Evolutionary conservation across 148 eudicot species (phyloP), one percentile per base, ranked within the genome.

Genomic region (Arbutus unedo): DNA sequence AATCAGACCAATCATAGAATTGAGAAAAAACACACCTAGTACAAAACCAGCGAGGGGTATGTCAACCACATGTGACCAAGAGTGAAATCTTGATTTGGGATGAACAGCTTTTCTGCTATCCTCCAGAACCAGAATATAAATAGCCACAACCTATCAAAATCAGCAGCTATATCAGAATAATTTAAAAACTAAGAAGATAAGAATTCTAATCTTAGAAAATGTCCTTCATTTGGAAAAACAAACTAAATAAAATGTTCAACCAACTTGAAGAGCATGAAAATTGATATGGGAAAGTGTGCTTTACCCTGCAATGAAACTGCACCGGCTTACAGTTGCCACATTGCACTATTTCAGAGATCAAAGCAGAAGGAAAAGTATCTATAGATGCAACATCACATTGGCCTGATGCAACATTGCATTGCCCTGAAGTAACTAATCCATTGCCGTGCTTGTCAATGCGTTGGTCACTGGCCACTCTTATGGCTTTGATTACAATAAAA

Each of bases 21-120:
- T 6, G 60, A 4, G 43, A 43, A 78, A 64, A 54, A 38, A 80
- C 91, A 51, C 89, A 96, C 99, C 99, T 70, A 96, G 4, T 83
- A 96, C 77, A 85, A 96, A 92, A 57, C 95, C 94, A 78, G 98
- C 97, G 81, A 96, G 88, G 74, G 93, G 92, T 70, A 96, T 89
- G 60, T 84, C 86, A 54, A 87, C 83, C 25, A 76, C 48, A 74
- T 85, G 71, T 68, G 80, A 74, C 64, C 64, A 41, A 44, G 84
- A 79, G 51, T 77, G 89, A 81, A 60, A 43, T 68, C 74, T 81
- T 60, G 84, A 84, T 55, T 67, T 76, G 55, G 79, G 48, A 79
- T 18, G 31, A 83, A 67, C 76, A 90, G 73, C 76, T 68, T 83
- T 83, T 81, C 86, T 76, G 81, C 81, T 85, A 78, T 88, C 86